Evolutionary conservation across 2,329 filamentous ascomycete genomes (phyloP), one percentile per base, ranked within the genome.

Genomic region (Aureobasidium uvarum): DNA sequence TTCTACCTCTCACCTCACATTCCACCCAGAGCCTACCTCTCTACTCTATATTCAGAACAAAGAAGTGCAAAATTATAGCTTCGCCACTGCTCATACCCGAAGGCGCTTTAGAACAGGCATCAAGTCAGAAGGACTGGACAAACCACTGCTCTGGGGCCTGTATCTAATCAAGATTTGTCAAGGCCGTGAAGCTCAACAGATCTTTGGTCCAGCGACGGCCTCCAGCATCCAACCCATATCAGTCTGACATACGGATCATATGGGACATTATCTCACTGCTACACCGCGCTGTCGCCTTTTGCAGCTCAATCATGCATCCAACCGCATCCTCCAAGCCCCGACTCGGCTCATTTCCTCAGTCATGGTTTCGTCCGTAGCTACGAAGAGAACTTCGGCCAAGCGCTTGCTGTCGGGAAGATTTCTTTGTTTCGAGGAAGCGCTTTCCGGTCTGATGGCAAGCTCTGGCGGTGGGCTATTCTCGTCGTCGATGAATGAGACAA

Each of bases 261-360:
- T 52, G 31, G 20, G 16, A 33, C 31, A 39, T 54, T 31, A 63
- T 63, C 60, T 63, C 48, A 63, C 60, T 54, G 60, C 48, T 63
- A 63, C 60, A 63, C 60, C 45, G 48, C 25, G 48, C 48, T 43
- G 43, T 54, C 36, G 60, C 46, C 48, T 54, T 63, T 63, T 54
- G 60, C 60, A 63, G 60, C 60, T 63, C 60, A 63, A 54, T 62
- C 48, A 63, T 63, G 60, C 60, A 63, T n/a, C 48, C 60, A 54
- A 63, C 60, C 60, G 60, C 13, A 50, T 28, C 33, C 60, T 36
- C 38, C 60, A 39, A 23, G 46, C 60, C 60, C 48, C 60, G 48
- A 54, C 48, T 63, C 46, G 36, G 36, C 60, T 45, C 43, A 38
- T 63, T 20, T 36, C 60, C 41, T 63, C 23, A 54, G 36, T 33